These are phyloP conservation scores for Phaeosphaeriaceae sp. DNA, from an alignment of 2,329 filamentous ascomycete genomes.

Conservation along the genomic window DNA sequence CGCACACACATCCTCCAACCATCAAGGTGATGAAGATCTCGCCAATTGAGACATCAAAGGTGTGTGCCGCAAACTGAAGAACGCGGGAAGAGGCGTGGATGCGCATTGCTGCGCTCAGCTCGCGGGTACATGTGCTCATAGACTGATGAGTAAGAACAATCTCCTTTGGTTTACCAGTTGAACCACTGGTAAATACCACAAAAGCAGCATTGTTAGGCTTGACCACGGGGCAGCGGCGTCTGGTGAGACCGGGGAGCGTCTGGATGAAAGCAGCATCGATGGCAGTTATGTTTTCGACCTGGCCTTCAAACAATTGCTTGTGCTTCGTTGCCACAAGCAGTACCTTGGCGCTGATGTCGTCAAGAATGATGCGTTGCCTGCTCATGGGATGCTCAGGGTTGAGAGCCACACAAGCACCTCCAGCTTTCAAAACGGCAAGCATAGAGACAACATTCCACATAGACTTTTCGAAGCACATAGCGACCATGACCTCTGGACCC, in stretches of 20 bases:
- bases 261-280: slow-evolving; percentile 7
- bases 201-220: slow-evolving; percentile 55
- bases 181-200: slow-evolving; percentile 59
- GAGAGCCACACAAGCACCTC: slow-evolving; percentile 46
- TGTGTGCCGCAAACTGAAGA: slow-evolving; percentile 51
- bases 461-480: slow-evolving; percentile 23
- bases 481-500: slow-evolving; percentile 10
- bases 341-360: background rate
- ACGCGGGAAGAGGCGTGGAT: slow-evolving; percentile 53
- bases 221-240: slow-evolving; percentile 49
- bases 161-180: slow-evolving; percentile 56
- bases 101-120: slow-evolving; percentile 13
- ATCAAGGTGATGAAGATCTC: slow-evolving; percentile 56
- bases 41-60: slow-evolving; percentile 51
- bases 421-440: slow-evolving; percentile 52
- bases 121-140: slow-evolving; percentile 16
- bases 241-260: background rate
- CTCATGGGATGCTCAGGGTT: slow-evolving; percentile 17
- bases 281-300: slow-evolving; percentile 8
- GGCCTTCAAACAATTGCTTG: slow-evolving; percentile 38
- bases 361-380: slow-evolving; percentile 2
- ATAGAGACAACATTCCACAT: slow-evolving; percentile 40
- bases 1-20: slow-evolving; percentile 56
- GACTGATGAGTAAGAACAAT: slow-evolving; percentile 64
- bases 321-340: slow-evolving; percentile 85